Evolutionary conservation across 2,329 filamentous ascomycete species (phyloP).

Genomic region (Pseudocercospora fijiensis): DNA sequence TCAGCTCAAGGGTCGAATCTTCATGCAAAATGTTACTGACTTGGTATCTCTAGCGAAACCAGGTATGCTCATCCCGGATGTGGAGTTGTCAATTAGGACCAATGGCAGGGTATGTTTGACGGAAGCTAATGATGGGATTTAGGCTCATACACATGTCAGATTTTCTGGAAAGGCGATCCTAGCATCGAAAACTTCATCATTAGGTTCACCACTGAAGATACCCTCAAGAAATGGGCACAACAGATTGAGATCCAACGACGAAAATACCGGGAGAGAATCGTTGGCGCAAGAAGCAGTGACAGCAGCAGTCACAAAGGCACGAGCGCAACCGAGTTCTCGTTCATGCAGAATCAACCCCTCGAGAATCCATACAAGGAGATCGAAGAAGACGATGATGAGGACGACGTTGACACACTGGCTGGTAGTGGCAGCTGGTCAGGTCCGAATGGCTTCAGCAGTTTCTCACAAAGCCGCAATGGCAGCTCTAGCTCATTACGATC

Average conservation of each 20-base stretch:
- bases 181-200: constrained; percentile 96
- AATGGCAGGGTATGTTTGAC: constrained; percentile 33
- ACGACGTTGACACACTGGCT: constrained; percentile 46
- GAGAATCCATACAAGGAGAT: constrained; percentile 78
- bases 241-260: constrained; percentile 74
- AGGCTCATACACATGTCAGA: constrained; percentile 94
- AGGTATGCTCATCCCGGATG: constrained; percentile 56
- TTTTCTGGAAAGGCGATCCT: constrained; percentile 97
- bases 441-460: constrained; percentile 15
- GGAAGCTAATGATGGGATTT: constrained; percentile 27
- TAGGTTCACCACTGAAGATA: constrained; percentile 86
- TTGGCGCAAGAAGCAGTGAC: constrained; percentile 45
- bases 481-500: constrained; percentile 29
- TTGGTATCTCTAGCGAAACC: constrained; percentile 84
- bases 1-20: constrained; percentile 94
- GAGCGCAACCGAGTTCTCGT: constrained; percentile 73
- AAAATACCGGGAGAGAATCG: constrained; percentile 49
- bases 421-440: constrained; percentile 39
- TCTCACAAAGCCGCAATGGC: constrained; percentile 26
- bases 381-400: constrained; percentile 57
- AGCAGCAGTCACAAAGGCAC: constrained; percentile 40
- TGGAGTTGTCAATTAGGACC: constrained; percentile 23
- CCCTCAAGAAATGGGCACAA: constrained; percentile 86
- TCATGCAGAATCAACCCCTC: constrained; percentile 69
- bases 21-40: constrained; percentile 98